These are phyloP conservation scores for Orbilia javanica DNA, from an alignment of 2,329 filamentous ascomycete genomes.

Conservation along the genomic window DNA sequence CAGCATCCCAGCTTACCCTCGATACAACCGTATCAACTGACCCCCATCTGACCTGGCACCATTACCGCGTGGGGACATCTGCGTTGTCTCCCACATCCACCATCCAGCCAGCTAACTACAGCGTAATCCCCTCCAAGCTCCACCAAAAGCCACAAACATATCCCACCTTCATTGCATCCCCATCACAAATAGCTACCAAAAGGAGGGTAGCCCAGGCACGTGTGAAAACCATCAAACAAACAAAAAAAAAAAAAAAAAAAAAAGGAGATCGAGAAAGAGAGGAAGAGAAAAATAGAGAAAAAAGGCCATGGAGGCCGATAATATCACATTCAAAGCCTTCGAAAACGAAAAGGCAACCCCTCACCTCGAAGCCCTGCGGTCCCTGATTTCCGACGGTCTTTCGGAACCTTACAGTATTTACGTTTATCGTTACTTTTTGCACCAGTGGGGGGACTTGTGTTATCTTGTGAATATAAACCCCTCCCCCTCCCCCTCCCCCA, in stretches of 20 bases:
- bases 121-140: not conserved
- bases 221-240: not conserved
- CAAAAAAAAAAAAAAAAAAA: not conserved
- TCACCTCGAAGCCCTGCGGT: conserved; percentile 86
- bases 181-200: too few relatives aligned
- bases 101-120: not conserved
- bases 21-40: not conserved
- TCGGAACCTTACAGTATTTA: conserved; percentile 99
- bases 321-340: conserved; percentile 48
- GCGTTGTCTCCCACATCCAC: conserved; percentile 13
- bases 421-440: conserved; percentile 97
- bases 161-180: too few relatives aligned
- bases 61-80: not conserved
- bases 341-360: conserved; percentile 69
- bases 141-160: too few relatives aligned
- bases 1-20: too few relatives aligned
- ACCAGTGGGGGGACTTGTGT: conserved; percentile 97
- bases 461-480: conserved; percentile 76
- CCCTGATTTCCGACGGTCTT: conserved; percentile 93
- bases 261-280: not conserved
- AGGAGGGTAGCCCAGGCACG: too few relatives aligned
- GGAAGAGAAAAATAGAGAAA: too few relatives aligned
- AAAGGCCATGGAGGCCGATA: conserved; percentile 42
- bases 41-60: not conserved
- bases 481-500: not conserved